Evolutionary conservation across 1,284 basidiomycete genomes (phyloP), one percentile per base, ranked within the genome.

Genomic region (Golubevia sp.): DNA sequence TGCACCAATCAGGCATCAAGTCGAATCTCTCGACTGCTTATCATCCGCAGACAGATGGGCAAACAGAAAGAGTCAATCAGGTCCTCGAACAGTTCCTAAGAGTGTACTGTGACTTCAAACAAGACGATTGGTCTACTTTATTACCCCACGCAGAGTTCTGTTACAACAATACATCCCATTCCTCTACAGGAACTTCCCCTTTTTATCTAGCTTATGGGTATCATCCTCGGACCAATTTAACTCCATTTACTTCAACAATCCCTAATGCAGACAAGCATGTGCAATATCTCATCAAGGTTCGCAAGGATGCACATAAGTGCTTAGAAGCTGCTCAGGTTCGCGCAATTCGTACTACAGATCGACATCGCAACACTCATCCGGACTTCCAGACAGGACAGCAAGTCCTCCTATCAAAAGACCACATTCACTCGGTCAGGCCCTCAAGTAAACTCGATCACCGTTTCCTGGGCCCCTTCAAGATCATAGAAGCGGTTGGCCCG

Each of bases 21-120:
- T 56, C 51, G 18, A 49, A 49, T 15, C 58, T 74, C 34, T 76
- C 70, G 2, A 75, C 75, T 0, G 75, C 77, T 1, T 74, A 52
- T 21, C 80, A 80, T 49, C 74, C 79, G 0, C 65, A 80, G 51
- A 70, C 73, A 0, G 67, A 80, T 51, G 75, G 76, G 1, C 73
- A 74, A 50, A 72, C 71, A 15, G 67, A 82, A 57, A 55, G 61
- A 0, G 56, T 68, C 1, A 80, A 77, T 60, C 69, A 73, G 58
- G 49, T 57, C 7, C 53, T 79, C 2, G 73, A 75, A 20, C 60
- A 67, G 23, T 56, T 61, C 20, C 50, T 73, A 1, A 62, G 61
- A 3, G 27, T 54, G 3, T 59, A 59, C 55, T 51, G 38, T 56
- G 63, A 61, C 24, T 66, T 66, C 30, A 23, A 55, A n/a, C 71